Percentiles rank a stretch among this genome's conserved stretches.
Evolutionary conservation across 208 protist species (phyloP).

Genomic region (Wallacemonas sp.): DNA sequence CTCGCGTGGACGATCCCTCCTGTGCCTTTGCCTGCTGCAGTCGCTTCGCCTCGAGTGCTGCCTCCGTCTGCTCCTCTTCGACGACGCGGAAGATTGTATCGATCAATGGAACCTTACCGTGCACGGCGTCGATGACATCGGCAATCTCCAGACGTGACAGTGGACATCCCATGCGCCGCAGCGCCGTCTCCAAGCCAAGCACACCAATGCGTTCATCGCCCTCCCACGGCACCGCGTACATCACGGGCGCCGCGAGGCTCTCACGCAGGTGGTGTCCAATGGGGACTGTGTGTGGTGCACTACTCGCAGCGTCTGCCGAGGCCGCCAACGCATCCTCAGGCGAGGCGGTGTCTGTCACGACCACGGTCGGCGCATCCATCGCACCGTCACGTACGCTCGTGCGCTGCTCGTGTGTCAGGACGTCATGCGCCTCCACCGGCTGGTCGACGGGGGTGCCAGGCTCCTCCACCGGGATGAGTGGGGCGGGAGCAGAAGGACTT

Average conservation of each 20-base stretch:
- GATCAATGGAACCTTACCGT: conserved; percentile 13
- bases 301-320: too few relatives aligned
- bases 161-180: conserved; percentile 33
- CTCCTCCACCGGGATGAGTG: too few relatives aligned
- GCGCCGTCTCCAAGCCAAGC: conserved; percentile 42
- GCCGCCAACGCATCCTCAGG: too few relatives aligned
- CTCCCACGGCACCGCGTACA: not conserved
- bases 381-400: too few relatives aligned
- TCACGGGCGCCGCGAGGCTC: not conserved
- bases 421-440: too few relatives aligned
- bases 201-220: conserved; percentile 28
- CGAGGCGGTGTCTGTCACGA: too few relatives aligned
- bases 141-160: conserved; percentile 51
- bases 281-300: too few relatives aligned
- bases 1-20: not conserved
- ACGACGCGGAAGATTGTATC: conserved; percentile 9
- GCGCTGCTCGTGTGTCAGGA: too few relatives aligned
- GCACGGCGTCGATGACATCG: conserved; percentile 40
- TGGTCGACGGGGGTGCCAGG: too few relatives aligned
- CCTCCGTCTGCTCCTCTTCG: not conserved
- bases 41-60: not conserved
- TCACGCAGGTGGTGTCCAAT: not conserved
- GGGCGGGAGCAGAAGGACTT: too few relatives aligned
- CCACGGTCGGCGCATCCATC: too few relatives aligned
- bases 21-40: conserved; percentile 14